Percentiles rank a stretch among this genome's conserved stretches.
Conservation (phyloP, 768 basidiomycete genomes). For the Termitomyces sp. region DNA sequence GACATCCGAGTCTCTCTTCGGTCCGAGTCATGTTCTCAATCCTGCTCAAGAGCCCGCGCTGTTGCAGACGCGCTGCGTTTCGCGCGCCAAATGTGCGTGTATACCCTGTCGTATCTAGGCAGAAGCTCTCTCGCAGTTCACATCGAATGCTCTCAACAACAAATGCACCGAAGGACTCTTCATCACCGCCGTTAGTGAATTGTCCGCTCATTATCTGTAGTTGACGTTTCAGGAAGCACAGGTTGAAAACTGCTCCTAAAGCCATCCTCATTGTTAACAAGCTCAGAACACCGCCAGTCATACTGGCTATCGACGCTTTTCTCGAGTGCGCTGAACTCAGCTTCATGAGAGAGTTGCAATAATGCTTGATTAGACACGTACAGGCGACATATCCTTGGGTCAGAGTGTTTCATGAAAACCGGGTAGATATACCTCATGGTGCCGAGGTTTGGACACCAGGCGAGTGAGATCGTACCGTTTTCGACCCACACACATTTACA, state of each 20-base stretch:
- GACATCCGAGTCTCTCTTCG: slow-evolving; percentile 6
- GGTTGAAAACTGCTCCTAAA: slow-evolving; percentile 42
- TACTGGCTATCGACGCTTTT: slow-evolving; percentile 70
- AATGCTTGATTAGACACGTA: slow-evolving; percentile 42
- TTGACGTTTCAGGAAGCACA: slow-evolving; percentile 31
- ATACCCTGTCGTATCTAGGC: background rate
- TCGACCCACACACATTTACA: background rate
- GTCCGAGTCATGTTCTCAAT: slow-evolving; percentile 9
- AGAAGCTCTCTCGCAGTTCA: background rate
- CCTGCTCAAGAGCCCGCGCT: background rate
- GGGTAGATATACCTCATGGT: slow-evolving; percentile 58
- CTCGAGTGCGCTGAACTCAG: slow-evolving; percentile 46
- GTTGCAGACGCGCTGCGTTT: slow-evolving; percentile 1
- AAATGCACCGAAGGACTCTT: slow-evolving; percentile 1
- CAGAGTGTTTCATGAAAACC: slow-evolving; percentile 62
- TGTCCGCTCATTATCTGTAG: background rate
- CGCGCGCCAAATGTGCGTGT: background rate
- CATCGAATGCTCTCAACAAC: slow-evolving; percentile 5
- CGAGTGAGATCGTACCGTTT: slow-evolving; percentile 18
- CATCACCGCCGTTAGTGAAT: slow-evolving; percentile 12
- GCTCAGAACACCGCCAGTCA: slow-evolving; percentile 70
- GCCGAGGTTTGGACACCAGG: slow-evolving; percentile 65
- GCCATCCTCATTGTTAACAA: slow-evolving; percentile 78
- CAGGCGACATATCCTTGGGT: slow-evolving; percentile 53
- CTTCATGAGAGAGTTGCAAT: background rate